Evolutionary conservation across 371 early-diverging fungal genomes (phyloP).

Genomic region (Mycotypha africana): DNA sequence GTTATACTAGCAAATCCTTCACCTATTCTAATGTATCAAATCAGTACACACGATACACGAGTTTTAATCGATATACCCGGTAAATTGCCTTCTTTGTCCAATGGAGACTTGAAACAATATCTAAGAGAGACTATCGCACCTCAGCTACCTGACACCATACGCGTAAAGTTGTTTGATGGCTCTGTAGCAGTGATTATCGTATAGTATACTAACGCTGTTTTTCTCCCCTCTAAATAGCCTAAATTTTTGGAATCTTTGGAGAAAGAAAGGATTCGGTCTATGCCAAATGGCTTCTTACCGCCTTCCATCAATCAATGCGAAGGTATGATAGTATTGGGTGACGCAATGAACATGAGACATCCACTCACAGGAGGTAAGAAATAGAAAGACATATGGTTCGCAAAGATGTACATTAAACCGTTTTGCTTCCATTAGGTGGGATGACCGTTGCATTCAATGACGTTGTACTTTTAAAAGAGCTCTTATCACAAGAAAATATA

Average conservation of each 20-base stretch:
- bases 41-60: slow-evolving; percentile 80
- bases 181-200: not conserved
- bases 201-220: no score
- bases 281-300: slow-evolving; percentile 86
- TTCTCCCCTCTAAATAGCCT: slow-evolving; percentile 25
- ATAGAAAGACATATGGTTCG: not conserved
- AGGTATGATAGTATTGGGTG: slow-evolving; percentile 83
- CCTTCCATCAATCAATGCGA: slow-evolving; percentile 55
- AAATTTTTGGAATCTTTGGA: slow-evolving; percentile 69
- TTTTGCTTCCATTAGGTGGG: slow-evolving; percentile 57
- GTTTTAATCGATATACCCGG: slow-evolving; percentile 89
- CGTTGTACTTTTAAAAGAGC: slow-evolving; percentile 59
- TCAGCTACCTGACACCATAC: slow-evolving; percentile 58
- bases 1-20: slow-evolving; percentile 80
- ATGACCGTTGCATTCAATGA: slow-evolving; percentile 95
- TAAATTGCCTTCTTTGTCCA: slow-evolving; percentile 60
- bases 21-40: slow-evolving; percentile 88
- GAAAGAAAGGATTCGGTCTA: slow-evolving; percentile 73
- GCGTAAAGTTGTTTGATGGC: slow-evolving; percentile 43
- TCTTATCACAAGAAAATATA: slow-evolving; percentile 39
- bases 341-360: slow-evolving; percentile 92
- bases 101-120: slow-evolving; percentile 56
- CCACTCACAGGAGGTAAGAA: slow-evolving; percentile 72
- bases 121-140: slow-evolving; percentile 49
- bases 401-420: not conserved